Base-by-base conservation (phyloP, 2,329 filamentous ascomycete genomes). In the Coniochaeta prunicola region DNA sequence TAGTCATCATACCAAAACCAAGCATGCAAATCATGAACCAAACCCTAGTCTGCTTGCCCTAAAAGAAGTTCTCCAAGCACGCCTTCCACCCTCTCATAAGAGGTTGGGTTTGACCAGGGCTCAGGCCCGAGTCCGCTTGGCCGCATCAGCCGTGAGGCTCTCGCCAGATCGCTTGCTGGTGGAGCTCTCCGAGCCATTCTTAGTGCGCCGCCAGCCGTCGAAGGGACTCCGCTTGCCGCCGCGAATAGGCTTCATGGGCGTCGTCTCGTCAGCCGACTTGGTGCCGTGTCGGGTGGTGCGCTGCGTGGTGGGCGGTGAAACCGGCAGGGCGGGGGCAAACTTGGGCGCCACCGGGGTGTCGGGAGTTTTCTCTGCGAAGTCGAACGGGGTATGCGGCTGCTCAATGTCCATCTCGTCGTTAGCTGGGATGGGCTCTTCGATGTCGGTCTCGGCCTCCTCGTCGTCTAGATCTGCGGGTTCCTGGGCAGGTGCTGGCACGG, bases 201-300 rank as follows among this genome's bases (percentile, higher is more conserved):
- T 91, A 65, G 83, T 84, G 59, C 86, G 83, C 62, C 77, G 81
- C 87, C 87, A 91, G 40, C 78, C 78, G 65, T 89, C 85, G 65
- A 91, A 91, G 2, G 84, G 84, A 65, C 81, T 86, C 59, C 74
- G 75, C 63, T 71, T 67, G 60, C 65, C 60, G 60, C 74, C 67
- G 50, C 66, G 66, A 60, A 69, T 69, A 60, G 64, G 59, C 64
- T 76, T 80, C 62, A 75, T 65, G 0, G 80, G 76, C 9, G 76
- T 76, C 12, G 68, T 62, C 13, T 74, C 73, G 3, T 74, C 73
- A 31, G 68, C 64, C 58, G 80, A 75, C 74, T 81, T 83, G 67
- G 80, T 79, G 53, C 75, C 68, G 13, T 80, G 78, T 54, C 87
- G 81, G 15, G 84, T 88, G 15, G 80, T 76, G 64, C 86, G 81